Conservation (phyloP, 176 grass and related monocot genomes). For the Guadua angustifolia region DNA sequence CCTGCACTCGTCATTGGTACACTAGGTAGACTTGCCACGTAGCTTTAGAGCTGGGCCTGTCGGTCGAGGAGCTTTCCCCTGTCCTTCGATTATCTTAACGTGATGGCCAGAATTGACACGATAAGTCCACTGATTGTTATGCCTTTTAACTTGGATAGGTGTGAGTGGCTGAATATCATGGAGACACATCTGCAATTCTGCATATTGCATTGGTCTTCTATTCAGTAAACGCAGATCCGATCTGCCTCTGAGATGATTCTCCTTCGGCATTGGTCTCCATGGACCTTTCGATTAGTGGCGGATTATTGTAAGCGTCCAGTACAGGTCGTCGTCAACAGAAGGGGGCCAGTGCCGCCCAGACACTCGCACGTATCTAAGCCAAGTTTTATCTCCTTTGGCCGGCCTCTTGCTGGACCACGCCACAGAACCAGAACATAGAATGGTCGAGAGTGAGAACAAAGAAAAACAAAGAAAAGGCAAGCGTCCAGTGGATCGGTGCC, state of each 20-base stretch:
- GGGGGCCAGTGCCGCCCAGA: constrained; percentile 28
- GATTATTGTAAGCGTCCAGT: constrained; percentile 1
- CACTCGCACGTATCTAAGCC: constrained; percentile 27
- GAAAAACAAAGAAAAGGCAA: not conserved
- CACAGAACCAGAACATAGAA: constrained; percentile 1
- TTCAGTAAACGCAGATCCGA: no score
- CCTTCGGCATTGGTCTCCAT: constrained; percentile 1
- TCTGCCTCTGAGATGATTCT: not conserved
- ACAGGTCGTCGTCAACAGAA: constrained; percentile 40
- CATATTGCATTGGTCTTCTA: not conserved
- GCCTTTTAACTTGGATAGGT: no score
- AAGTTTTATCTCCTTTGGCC: constrained; percentile 9
- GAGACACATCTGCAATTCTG: not conserved
- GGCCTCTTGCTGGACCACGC: constrained; percentile 44
- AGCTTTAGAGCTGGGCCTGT: constrained; percentile 22
- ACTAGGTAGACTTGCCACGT: not conserved
- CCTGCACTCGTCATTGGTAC: not conserved
- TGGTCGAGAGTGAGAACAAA: not conserved
- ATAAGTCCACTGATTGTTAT: no score
- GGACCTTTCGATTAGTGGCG: constrained; percentile 29
- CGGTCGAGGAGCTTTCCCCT: constrained; percentile 31
- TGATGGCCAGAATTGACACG: no score
- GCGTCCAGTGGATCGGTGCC: constrained; percentile 10
- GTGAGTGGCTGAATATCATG: not conserved
- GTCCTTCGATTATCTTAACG: not conserved